Base-by-base conservation (phyloP, 371 early-diverging fungal species). In the Chytridiales sp. region DNA sequence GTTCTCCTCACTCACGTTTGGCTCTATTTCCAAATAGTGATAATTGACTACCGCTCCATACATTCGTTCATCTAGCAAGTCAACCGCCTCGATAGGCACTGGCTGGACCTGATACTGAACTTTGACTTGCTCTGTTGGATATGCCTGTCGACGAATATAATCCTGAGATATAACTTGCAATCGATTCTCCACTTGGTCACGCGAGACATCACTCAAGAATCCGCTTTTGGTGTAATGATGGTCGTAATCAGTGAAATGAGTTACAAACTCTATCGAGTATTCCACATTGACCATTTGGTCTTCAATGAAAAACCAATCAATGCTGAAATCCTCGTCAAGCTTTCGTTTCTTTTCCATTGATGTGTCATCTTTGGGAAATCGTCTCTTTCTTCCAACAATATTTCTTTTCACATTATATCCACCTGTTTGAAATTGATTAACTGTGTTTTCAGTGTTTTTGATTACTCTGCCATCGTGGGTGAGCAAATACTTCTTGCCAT, bases 361-460 rank as follows among this genome's bases (percentile, higher is more conserved):
- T 41, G 22, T 41, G n/a, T 24, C 43, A 41, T 54, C 50, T 31
- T 49, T 5, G 13, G 32, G 50, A 49, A 27, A 30, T 9, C 42
- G 43, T 54, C 55, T 54, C 55, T 53, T 59, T 55, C 47, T 26
- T 39, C 40, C 31, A 13, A 49, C n/a, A 55, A 49, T 49, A 53
- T 50, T 59, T 0, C 46, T 11, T 17, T 39, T 31, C 3, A 59
- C 5, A 0, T 59, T 31, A 42, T 44, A 44, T 0, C 59, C 59
- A 13, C 47, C 57, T 1, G 1, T 49, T 56, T 56, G 50, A 3
- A 50, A 1, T n/a, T 53, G 30, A 2, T 59, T 38, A 2, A 56
- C 46, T 19, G 51, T 31, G 30, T 32, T 50, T 1, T 22, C 54
- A 46, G 57, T 56, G 11, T 50, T 56, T 3, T 42, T 53, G 47